phyloP scores from a whole-genome alignment of 176 grass and related monocot species.

The Ananas comosus region DNA sequence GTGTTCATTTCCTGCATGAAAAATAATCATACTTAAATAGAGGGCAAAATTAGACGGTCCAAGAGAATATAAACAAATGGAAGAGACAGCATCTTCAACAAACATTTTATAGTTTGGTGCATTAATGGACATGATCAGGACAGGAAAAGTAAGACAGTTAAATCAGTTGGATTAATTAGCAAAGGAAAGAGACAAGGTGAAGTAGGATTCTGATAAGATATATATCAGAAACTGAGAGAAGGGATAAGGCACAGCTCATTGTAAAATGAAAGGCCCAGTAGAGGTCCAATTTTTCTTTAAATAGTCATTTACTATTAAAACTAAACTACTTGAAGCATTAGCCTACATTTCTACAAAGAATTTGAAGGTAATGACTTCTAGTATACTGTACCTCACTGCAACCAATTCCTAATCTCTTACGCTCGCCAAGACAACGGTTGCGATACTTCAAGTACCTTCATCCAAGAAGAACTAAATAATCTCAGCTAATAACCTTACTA shows the following conservation, averaged over 20 bases:
- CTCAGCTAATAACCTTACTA: constrained; percentile 3
- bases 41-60: not conserved
- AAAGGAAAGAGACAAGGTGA: too few relatives aligned
- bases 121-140: too few relatives aligned
- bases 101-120: not conserved
- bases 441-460: constrained; percentile 97
- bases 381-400: constrained; percentile 61
- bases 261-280: too few relatives aligned
- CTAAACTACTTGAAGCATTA: not conserved
- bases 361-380: not conserved
- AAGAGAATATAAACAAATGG: constrained; percentile 6
- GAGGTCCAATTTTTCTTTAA: not conserved
- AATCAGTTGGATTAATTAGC: too few relatives aligned
- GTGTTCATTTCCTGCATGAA: constrained; percentile 95
- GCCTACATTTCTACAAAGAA: not conserved
- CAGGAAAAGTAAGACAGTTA: too few relatives aligned
- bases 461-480: constrained; percentile 17
- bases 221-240: not conserved
- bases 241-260: not conserved
- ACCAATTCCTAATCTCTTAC: constrained; percentile 84
- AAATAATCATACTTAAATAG: not conserved
- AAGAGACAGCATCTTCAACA: not conserved
- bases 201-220: not conserved
- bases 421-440: constrained; percentile 72
- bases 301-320: not conserved